Evolutionary conservation across 768 basidiomycete species (phyloP).

Genomic region (Gymnopilus junonius): DNA sequence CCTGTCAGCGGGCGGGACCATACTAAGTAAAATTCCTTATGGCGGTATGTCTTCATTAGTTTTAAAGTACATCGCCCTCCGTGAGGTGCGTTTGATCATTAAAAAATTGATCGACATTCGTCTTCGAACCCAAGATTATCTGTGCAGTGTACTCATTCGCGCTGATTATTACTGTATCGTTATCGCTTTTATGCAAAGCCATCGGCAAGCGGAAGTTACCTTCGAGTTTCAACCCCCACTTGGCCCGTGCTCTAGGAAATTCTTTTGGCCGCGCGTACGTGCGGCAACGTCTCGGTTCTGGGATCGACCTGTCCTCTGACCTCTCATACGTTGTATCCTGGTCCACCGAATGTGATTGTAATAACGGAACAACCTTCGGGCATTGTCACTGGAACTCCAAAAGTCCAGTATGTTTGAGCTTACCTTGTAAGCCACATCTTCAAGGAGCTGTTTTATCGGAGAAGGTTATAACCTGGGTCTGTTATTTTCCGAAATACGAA

Average conservation of each 20-base stretch:
- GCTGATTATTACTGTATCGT: background rate
- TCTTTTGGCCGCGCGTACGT: background rate
- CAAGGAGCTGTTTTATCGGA: background rate
- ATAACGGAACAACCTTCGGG: background rate
- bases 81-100: background rate
- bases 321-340: background rate
- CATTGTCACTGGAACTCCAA: background rate
- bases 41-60: background rate
- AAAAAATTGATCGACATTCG: background rate
- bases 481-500: background rate
- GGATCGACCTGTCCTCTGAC: background rate
- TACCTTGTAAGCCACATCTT: background rate
- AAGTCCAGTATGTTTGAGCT: background rate
- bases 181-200: background rate
- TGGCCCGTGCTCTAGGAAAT: background rate
- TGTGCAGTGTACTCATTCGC: background rate
- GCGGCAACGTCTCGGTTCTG: background rate
- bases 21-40: background rate
- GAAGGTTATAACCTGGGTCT: background rate
- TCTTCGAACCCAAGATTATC: background rate
- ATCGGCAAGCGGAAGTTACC: background rate
- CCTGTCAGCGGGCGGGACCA: background rate
- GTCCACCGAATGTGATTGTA: background rate
- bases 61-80: background rate
- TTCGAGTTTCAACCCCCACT: slow-evolving; percentile 1